These are phyloP conservation scores for Aspergillus cejpii DNA, from an alignment of 2,329 filamentous ascomycete species.

Conservation along the genomic window DNA sequence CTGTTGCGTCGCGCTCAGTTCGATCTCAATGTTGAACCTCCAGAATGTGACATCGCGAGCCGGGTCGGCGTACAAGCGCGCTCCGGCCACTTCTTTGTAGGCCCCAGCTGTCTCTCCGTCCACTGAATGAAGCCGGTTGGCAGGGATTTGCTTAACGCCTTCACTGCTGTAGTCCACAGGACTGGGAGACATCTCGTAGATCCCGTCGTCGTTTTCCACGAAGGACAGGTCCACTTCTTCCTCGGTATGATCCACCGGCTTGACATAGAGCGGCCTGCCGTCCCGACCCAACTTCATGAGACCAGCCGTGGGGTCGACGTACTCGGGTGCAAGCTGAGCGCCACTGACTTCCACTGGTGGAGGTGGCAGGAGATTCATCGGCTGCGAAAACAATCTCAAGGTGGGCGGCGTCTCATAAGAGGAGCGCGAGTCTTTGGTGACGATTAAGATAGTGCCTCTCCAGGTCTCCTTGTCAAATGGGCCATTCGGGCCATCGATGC, in stretches of 20 bases:
- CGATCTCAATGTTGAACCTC: conserved; percentile 92
- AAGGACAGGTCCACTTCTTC: conserved; percentile 71
- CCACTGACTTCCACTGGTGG: conserved; percentile 63
- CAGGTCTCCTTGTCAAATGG: conserved; percentile 66
- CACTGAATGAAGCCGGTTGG: conserved; percentile 39
- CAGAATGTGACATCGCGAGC: conserved; percentile 91
- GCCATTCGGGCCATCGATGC: conserved; percentile 29
- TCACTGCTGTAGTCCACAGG: conserved; percentile 38
- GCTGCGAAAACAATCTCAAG: conserved; percentile 78
- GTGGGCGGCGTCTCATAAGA: conserved; percentile 72
- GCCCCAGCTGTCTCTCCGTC: conserved; percentile 78
- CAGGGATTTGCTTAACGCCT: conserved; percentile 39
- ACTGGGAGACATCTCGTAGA: conserved; percentile 64
- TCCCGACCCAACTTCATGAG: conserved; percentile 77
- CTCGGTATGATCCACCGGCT: conserved; percentile 78
- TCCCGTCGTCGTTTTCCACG: conserved; percentile 70
- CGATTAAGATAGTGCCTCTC: conserved; percentile 93
- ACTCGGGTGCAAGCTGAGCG: conserved; percentile 61
- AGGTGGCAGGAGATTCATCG: conserved; percentile 71
- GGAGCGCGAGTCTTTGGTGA: conserved; percentile 77
- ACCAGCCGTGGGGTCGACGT: conserved; percentile 83
- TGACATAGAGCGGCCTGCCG: conserved; percentile 80
- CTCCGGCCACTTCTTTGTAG: conserved; percentile 74
- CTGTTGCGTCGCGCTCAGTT: conserved; percentile 69
- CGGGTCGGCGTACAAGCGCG: conserved; percentile 72